These are phyloP conservation scores for Penicillium coprophilum DNA, from an alignment of 495 filamentous ascomycete species.

Conservation along the genomic window DNA sequence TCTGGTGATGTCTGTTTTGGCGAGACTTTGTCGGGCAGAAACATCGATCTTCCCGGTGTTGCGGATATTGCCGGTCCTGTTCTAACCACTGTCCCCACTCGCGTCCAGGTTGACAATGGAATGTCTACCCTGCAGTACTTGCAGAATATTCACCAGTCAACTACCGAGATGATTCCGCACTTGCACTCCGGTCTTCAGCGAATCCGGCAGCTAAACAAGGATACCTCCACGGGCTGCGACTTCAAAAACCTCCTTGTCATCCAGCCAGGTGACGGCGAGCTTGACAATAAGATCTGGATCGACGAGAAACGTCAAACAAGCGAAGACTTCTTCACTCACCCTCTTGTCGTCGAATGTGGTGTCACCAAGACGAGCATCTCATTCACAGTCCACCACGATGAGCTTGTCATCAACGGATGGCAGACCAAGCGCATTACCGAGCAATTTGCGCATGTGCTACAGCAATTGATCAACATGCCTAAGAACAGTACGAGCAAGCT, in stretches of 20 bases:
- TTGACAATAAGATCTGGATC: slow-evolving; percentile 39
- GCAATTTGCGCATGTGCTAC: slow-evolving; percentile 38
- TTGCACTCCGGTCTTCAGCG: slow-evolving; percentile 48
- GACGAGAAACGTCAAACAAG: slow-evolving; percentile 46
- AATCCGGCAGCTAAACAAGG: slow-evolving; percentile 39
- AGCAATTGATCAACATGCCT: slow-evolving; percentile 32
- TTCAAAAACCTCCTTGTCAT: slow-evolving; percentile 64
- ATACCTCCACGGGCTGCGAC: slow-evolving; percentile 54
- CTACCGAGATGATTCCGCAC: slow-evolving; percentile 51
- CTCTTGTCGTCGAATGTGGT: slow-evolving; percentile 49
- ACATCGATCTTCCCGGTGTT: slow-evolving; percentile 50
- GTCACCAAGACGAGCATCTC: slow-evolving; percentile 29
- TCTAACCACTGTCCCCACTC: slow-evolving; percentile 51
- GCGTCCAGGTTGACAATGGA: slow-evolving; percentile 42
- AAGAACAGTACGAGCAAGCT: slow-evolving; percentile 31
- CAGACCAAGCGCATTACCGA: slow-evolving; percentile 32
- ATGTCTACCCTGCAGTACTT: slow-evolving; percentile 41
- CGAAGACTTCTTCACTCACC: slow-evolving; percentile 51
- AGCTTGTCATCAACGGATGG: slow-evolving; percentile 40
- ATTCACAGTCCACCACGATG: slow-evolving; percentile 40
- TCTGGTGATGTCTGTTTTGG: slow-evolving; percentile 55
- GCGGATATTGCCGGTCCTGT: slow-evolving; percentile 54
- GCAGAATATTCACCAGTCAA: slow-evolving; percentile 39
- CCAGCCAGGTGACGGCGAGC: slow-evolving; percentile 37
- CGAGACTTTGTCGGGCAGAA: slow-evolving; percentile 55